These are phyloP conservation scores for Penicillium chermesinum DNA, from an alignment of 495 filamentous ascomycete species.

Conservation along the genomic window DNA sequence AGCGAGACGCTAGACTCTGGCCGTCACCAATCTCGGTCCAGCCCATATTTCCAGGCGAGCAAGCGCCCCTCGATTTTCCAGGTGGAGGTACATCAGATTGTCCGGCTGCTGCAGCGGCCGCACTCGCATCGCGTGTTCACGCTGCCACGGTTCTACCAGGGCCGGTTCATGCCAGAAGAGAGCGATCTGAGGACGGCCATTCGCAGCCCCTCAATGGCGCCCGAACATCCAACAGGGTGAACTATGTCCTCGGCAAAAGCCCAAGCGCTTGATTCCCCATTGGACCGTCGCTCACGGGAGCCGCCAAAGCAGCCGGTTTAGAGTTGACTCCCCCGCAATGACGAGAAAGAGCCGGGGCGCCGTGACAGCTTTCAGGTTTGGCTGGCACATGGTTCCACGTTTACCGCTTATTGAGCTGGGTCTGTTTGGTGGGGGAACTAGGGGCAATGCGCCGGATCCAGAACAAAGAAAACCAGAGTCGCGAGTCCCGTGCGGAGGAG, in stretches of 20 bases:
- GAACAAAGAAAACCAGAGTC: too few species aligned
- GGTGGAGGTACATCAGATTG: conserved; percentile 16
- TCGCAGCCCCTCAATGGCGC: background rate
- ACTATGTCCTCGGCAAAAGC: background rate
- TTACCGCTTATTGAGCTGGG: too few species aligned
- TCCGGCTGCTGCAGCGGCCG: conserved; percentile 16
- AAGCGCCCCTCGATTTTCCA: conserved; percentile 18
- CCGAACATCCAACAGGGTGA: background rate
- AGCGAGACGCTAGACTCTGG: conserved; percentile 2
- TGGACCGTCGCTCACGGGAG: background rate
- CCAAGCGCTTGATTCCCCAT: background rate
- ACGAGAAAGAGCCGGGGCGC: conserved; percentile 16
- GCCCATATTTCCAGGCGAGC: conserved; percentile 6
- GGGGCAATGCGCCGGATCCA: too few species aligned
- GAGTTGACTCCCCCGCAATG: conserved; percentile 1
- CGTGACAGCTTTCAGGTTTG: background rate
- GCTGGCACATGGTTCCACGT: conserved; percentile 4
- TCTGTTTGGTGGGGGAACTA: too few species aligned
- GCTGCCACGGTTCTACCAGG: background rate
- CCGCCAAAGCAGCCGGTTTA: background rate
- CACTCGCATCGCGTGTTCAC: conserved; percentile 9
- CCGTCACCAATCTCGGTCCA: conserved; percentile 1
- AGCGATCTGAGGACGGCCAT: conserved; percentile 15
- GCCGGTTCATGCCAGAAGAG: background rate
- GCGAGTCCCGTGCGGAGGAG: background rate